Conservation (phyloP, 2,329 filamentous ascomycete genomes). For the Pyrenophora tritici-repentis region DNA sequence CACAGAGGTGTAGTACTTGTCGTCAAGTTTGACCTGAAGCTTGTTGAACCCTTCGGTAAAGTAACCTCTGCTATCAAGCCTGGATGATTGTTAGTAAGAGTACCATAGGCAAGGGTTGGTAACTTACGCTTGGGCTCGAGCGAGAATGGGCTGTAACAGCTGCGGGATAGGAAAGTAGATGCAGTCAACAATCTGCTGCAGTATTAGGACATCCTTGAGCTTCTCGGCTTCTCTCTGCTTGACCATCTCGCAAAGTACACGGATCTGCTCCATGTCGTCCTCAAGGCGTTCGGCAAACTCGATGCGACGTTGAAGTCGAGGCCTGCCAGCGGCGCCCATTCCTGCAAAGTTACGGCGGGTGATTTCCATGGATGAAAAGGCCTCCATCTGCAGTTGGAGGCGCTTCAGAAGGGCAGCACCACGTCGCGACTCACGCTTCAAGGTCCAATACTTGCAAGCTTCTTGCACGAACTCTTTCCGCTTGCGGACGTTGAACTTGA, state of each 20-base stretch:
- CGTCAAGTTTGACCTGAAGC: constrained; percentile 59
- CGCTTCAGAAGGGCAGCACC: constrained; percentile 92
- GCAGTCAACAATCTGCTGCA: constrained; percentile 80
- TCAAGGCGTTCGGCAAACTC: constrained; percentile 81
- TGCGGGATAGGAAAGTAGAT: constrained; percentile 89
- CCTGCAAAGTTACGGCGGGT: constrained; percentile 93
- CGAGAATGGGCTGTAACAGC: constrained; percentile 75
- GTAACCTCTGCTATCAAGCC: constrained; percentile 55
- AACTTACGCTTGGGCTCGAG: constrained; percentile 82
- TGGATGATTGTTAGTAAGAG: constrained; percentile 13
- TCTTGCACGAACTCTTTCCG: constrained; percentile 92
- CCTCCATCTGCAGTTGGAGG: constrained; percentile 91
- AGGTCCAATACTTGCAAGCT: constrained; percentile 94
- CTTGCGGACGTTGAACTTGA: constrained; percentile 81
- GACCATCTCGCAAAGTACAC: constrained; percentile 69
- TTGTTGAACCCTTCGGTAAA: constrained; percentile 61
- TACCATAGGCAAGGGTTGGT: not conserved
- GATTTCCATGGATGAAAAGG: constrained; percentile 96
- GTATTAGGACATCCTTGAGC: constrained; percentile 73
- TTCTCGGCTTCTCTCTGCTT: constrained; percentile 79
- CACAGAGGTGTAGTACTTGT: constrained; percentile 65
- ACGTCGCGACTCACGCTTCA: constrained; percentile 90
- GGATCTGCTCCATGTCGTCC: constrained; percentile 77
- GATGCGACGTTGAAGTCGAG: constrained; percentile 78
- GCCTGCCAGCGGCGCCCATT: constrained; percentile 84